Conservation (phyloP, 176 grass and related monocot species). For the Rhipidocladum racemiflorum region DNA sequence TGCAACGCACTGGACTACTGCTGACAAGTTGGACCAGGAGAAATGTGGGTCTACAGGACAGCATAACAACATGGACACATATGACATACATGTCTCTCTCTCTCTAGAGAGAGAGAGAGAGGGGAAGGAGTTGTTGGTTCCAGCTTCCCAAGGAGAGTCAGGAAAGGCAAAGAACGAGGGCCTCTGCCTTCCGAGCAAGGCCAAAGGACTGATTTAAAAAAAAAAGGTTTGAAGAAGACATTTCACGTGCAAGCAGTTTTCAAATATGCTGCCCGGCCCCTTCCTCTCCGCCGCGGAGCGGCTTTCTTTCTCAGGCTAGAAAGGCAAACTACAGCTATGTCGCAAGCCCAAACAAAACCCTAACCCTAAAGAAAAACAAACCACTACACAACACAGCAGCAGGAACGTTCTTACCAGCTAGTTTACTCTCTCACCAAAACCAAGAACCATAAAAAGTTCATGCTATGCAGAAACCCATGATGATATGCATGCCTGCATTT, state of each 20-base stretch:
- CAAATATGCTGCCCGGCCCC: neutral
- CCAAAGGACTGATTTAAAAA: neutral
- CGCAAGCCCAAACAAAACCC: slow-evolving; percentile 56
- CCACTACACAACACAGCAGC: slow-evolving; percentile 18
- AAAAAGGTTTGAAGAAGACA: neutral
- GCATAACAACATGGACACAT: slow-evolving; percentile 4
- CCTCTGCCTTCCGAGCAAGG: slow-evolving; percentile 32
- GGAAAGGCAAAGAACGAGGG: slow-evolving; percentile 30
- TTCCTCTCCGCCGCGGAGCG: neutral
- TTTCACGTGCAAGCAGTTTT: slow-evolving; percentile 66
- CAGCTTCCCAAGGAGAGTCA: slow-evolving; percentile 39
- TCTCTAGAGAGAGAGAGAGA: slow-evolving; percentile 16
- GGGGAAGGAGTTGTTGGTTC: neutral
- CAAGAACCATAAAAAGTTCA: slow-evolving; percentile 29
- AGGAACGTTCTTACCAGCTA: slow-evolving; percentile 20
- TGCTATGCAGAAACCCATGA: slow-evolving; percentile 53
- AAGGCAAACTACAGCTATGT: slow-evolving; percentile 40
- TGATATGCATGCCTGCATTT: slow-evolving; percentile 17
- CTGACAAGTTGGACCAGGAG: slow-evolving; percentile 26
- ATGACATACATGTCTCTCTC: slow-evolving; percentile 14
- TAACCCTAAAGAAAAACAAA: slow-evolving; percentile 51
- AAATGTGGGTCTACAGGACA: slow-evolving; percentile 20
- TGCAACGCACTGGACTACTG: neutral
- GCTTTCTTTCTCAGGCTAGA: slow-evolving; percentile 24
- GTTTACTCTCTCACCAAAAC: slow-evolving; percentile 31